Evolutionary conservation across 768 basidiomycete species (phyloP).

Genomic region (Psilocybe subaeruginosa): DNA sequence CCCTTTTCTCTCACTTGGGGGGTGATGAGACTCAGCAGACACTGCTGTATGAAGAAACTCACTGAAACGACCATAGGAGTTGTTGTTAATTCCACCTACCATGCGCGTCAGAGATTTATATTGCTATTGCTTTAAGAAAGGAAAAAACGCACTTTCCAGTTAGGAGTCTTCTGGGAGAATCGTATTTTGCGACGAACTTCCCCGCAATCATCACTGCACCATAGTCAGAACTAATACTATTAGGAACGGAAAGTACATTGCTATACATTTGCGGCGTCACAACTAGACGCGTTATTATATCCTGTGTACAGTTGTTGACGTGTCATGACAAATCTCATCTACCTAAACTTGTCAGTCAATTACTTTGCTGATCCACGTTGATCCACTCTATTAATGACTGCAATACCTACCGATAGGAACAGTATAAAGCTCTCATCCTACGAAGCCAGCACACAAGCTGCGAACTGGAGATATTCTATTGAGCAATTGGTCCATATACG

Average conservation of each 20-base stretch:
- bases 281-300: constrained; percentile 15
- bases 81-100: constrained; percentile 46
- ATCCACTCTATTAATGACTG: neutral
- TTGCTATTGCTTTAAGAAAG: neutral
- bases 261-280: constrained; percentile 14
- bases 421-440: constrained; percentile 54
- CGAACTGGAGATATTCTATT: constrained; percentile 87
- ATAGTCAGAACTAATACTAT: neutral
- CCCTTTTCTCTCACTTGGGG: constrained; percentile 43
- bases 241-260: neutral
- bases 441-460: constrained; percentile 79
- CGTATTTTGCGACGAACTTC: constrained; percentile 50
- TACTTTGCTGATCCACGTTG: neutral
- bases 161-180: constrained; percentile 39
- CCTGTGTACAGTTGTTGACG: constrained; percentile 23
- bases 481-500: constrained; percentile 66
- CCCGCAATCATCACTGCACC: constrained; percentile 44
- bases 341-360: neutral
- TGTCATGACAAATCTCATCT: constrained; percentile 10
- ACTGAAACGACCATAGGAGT: constrained; percentile 50
- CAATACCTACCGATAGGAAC: constrained; percentile 3
- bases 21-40: too few relatives aligned
- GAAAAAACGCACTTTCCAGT: constrained; percentile 38
- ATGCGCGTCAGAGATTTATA: neutral
- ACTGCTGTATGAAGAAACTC: constrained; percentile 13